Base-by-base conservation (phyloP, 768 basidiomycete species). In the Pleurotus tuoliensis region DNA sequence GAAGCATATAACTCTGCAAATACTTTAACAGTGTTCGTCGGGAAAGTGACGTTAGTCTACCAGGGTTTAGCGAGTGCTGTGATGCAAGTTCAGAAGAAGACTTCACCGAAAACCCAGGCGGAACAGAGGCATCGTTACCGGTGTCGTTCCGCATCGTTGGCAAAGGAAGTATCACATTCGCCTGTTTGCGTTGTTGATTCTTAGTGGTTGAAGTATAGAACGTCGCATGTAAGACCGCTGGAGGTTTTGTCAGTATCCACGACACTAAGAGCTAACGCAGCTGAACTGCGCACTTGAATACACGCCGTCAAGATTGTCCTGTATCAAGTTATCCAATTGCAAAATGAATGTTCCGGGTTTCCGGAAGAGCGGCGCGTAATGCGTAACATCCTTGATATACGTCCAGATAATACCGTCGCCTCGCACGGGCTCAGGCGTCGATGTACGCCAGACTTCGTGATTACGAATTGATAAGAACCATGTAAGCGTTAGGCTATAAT, bases 331-430 rank as follows among this genome's bases (percentile, higher is more conserved):
- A 70, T 92, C 82, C 40, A 92, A 72, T 66, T 90, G 82, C 9
- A 92, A 70, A 54, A 91, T 86, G 62, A 92, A 85, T 0, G 80
- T 78, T 5, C 90, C 88, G 0, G 82, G 71, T 59, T 83, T 78
- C 1, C 82, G 73, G 64, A 92, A 92, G 39, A 92, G 76, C 1
- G 88, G 87, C 3, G 76, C 79, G 58, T 85, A 92, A 20, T 82
- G 82, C 5, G 88, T 86, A 22, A 87, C 87, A 61, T 92, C 90
- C 65, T 91, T 91, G 61, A 83, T 67, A 55, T 81, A 85, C 0
- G 88, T 89, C 89, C 88, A 91, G 48, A 89, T 84, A 58, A 91
- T 90, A 9, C 89, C 90, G 47, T 81, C 76, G 2, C 80, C 76
- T 12, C 61, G 62, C 0, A 83, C 86, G 0, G 90, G 90, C 67